A percentile compares a stretch with the other conserved stretches of the same genome.
Conservation (phyloP, 148 eudicot genomes). For the Cornus suecica region DNA sequence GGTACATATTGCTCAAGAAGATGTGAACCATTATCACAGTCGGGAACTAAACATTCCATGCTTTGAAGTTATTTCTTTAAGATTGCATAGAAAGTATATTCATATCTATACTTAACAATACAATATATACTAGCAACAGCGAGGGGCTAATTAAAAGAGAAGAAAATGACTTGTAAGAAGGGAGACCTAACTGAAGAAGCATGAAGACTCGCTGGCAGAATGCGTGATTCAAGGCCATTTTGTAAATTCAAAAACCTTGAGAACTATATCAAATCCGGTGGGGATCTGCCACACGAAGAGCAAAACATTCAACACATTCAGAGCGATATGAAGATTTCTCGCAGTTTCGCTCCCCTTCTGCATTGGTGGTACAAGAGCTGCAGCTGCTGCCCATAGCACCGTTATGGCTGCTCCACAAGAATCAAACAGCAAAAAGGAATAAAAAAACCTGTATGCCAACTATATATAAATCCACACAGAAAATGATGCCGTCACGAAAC, state of each 20-base stretch:
- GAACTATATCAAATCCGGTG: constrained; percentile 80
- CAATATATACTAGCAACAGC: neutral
- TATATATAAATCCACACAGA: no score
- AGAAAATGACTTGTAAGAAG: neutral
- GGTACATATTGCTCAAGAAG: no score
- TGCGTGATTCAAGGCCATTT: constrained; percentile 68
- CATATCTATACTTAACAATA: neutral
- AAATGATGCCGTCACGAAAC: no score
- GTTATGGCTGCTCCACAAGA: constrained; percentile 61
- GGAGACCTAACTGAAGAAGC: neutral
- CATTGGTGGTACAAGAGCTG: constrained; percentile 92
- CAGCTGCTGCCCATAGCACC: constrained; percentile 94
- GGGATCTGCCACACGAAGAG: constrained; percentile 95
- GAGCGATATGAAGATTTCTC: constrained; percentile 83
- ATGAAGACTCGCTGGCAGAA: neutral
- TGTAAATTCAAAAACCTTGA: constrained; percentile 86
- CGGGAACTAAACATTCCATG: neutral
- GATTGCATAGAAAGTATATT: neutral
- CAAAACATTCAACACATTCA: constrained; percentile 69
- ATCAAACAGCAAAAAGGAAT: neutral
- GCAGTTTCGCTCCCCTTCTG: constrained; percentile 97
- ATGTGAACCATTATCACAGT: no score
- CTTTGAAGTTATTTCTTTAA: neutral
- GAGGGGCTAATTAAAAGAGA: neutral
- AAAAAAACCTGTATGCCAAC: neutral